These are phyloP conservation scores for Babesia bovis DNA, from an alignment of 169 alveolate genomes.

Conservation along the genomic window DNA sequence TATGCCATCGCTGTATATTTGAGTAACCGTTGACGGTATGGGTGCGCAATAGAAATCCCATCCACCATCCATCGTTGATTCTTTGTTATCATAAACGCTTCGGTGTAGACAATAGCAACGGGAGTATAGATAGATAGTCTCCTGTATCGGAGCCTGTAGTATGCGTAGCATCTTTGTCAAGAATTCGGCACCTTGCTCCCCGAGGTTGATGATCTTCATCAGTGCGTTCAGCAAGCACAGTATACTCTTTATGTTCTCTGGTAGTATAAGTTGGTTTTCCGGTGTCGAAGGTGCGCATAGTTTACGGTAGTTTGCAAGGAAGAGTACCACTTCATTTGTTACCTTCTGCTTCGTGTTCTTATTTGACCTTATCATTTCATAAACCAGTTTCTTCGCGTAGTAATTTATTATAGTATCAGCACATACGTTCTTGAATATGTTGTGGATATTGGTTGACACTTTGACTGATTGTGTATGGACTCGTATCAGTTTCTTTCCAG, in stretches of 20 bases:
- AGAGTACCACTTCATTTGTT: constrained; percentile 15
- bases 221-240: constrained; percentile 76
- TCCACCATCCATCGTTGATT: constrained; percentile 36
- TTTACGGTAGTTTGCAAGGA: constrained; percentile 41
- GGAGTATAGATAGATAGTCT: constrained; percentile 57
- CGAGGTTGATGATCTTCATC: constrained; percentile 65
- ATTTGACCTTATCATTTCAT: constrained; percentile 31
- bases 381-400: constrained; percentile 62
- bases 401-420: constrained; percentile 68
- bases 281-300: constrained; percentile 73
- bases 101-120: constrained; percentile 58
- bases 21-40: constrained; percentile 72
- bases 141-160: constrained; percentile 45
- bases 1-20: constrained; percentile 79
- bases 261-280: constrained; percentile 83
- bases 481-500: constrained; percentile 66
- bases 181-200: constrained; percentile 24
- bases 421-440: constrained; percentile 65
- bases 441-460: constrained; percentile 60
- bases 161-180: constrained; percentile 48
- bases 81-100: constrained; percentile 25
- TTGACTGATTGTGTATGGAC: constrained; percentile 69
- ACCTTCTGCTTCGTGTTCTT: constrained; percentile 2
- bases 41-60: constrained; percentile 30
- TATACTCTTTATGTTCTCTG: constrained; percentile 81